These are phyloP conservation scores for Cystofilobasidium ferigula DNA, from an alignment of 768 basidiomycete species.

Conservation along the genomic window DNA sequence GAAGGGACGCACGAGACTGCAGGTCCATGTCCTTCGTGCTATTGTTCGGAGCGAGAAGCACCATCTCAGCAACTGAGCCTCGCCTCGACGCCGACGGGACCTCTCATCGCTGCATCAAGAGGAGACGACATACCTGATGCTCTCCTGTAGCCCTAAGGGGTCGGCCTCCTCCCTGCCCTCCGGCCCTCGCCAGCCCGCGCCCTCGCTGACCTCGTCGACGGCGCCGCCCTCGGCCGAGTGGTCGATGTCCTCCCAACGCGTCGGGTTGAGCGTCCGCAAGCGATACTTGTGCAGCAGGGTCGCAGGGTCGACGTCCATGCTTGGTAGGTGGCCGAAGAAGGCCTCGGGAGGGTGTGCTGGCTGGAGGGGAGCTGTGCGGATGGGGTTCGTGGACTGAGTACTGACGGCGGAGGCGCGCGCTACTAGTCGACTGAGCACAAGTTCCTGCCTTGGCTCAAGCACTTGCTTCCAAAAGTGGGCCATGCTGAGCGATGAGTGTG, in stretches of 20 bases:
- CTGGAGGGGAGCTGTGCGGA: too few relatives aligned
- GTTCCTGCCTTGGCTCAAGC: too few relatives aligned
- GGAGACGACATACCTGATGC: constrained; percentile 40
- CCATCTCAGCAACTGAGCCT: constrained; percentile 20
- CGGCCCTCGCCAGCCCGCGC: constrained; percentile 37
- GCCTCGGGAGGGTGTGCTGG: too few relatives aligned
- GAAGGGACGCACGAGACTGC: constrained; percentile 22
- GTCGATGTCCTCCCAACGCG: constrained; percentile 83
- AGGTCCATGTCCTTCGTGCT: constrained; percentile 16
- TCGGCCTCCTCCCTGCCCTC: constrained; percentile 32
- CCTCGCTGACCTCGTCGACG: constrained; percentile 44
- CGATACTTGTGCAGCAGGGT: constrained; percentile 77
- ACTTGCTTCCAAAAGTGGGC: too few relatives aligned
- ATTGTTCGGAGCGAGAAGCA: neutral
- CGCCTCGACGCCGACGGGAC: constrained; percentile 42
- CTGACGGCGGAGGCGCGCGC: too few relatives aligned
- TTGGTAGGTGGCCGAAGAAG: neutral
- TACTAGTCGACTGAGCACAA: too few relatives aligned
- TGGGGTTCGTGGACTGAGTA: too few relatives aligned
- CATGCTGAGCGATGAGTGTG: too few relatives aligned
- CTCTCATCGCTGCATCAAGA: constrained; percentile 37
- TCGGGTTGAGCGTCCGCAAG: constrained; percentile 63
- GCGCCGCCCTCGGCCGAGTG: constrained; percentile 62
- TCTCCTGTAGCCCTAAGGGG: constrained; percentile 52
- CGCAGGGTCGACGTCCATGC: constrained; percentile 63